phyloP scores from a whole-genome alignment of 176 grass and related monocot species.

The Raddia distichophylla region DNA sequence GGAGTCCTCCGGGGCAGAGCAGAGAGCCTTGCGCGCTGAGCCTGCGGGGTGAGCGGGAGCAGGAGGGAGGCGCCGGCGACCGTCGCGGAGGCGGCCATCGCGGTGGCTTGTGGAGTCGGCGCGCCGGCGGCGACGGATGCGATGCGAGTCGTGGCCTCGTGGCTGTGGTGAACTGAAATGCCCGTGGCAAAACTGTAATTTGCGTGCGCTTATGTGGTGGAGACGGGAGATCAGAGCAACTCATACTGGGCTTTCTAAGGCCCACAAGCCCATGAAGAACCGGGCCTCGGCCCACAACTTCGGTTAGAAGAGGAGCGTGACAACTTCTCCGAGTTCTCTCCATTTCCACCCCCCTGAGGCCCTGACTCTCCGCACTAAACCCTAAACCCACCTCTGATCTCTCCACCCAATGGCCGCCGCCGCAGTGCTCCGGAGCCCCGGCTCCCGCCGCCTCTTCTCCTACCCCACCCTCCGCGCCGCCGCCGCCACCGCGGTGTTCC shows the following conservation, averaged over 20 bases:
- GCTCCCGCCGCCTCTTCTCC: slow-evolving; percentile 46
- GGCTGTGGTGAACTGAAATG: slow-evolving; percentile 21
- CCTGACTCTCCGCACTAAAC: slow-evolving; percentile 29
- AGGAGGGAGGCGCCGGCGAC: neutral
- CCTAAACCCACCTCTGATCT: slow-evolving; percentile 40
- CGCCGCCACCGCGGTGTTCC: slow-evolving; percentile 13
- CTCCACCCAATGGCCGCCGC: slow-evolving; percentile 54
- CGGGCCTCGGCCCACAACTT: neutral
- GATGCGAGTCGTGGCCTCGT: neutral
- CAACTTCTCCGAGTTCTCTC: neutral
- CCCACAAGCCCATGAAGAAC: neutral
- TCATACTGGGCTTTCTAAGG: neutral
- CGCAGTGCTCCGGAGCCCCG: slow-evolving; percentile 49
- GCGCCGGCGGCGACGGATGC: slow-evolving; percentile 43
- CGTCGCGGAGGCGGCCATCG: slow-evolving; percentile 50
- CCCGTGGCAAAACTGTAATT: slow-evolving; percentile 21
- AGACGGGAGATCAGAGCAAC: neutral
- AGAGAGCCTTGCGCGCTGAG: neutral
- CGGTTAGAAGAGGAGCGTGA: too few species aligned
- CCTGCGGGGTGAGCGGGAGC: neutral
- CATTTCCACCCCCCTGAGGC: slow-evolving; percentile 38
- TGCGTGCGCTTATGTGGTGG: neutral
- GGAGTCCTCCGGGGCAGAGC: neutral
- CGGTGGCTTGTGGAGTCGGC: slow-evolving; percentile 23
- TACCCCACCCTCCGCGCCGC: slow-evolving; percentile 38